phyloP scores from a whole-genome alignment of 208 protist species.

The Baffinella frigidus region DNA sequence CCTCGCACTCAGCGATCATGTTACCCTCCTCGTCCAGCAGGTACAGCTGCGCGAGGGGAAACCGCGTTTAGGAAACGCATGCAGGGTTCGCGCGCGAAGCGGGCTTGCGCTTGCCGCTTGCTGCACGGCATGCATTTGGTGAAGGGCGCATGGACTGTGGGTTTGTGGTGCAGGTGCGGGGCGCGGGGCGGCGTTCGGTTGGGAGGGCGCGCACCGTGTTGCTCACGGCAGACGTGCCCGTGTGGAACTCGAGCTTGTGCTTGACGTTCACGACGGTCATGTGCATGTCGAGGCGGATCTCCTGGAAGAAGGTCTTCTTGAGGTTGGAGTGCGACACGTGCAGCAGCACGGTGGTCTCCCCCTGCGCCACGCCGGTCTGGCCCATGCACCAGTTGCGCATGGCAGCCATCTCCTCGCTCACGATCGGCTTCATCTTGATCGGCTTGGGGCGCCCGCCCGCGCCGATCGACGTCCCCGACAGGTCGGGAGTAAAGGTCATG shows the following conservation, averaged over 20 bases:
- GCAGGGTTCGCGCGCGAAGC: too few species aligned
- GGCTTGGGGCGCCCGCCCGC: background rate
- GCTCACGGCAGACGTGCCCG: slow-evolving; percentile 25
- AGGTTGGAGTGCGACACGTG: slow-evolving; percentile 54
- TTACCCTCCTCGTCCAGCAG: slow-evolving; percentile 29
- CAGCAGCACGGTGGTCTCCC: background rate
- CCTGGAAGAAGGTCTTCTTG: slow-evolving; percentile 60
- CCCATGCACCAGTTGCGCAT: slow-evolving; percentile 15
- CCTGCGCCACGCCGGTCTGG: background rate
- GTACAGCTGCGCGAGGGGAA: background rate
- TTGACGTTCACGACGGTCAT: slow-evolving; percentile 34
- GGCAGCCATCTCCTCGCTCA: background rate
- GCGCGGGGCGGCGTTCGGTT: too few species aligned
- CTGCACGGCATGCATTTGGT: too few species aligned
- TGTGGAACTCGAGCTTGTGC: slow-evolving; percentile 57
- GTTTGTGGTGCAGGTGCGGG: too few species aligned
- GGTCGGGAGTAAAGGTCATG: background rate
- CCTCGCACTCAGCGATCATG: slow-evolving; percentile 29
- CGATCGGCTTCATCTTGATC: background rate
- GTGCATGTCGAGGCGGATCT: slow-evolving; percentile 44
- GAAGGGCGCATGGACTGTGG: too few species aligned
- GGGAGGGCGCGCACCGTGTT: background rate
- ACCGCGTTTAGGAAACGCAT: too few species aligned
- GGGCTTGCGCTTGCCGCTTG: too few species aligned
- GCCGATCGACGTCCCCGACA: background rate